Conservation (phyloP, 2,329 filamentous ascomycete species). For the Xylaria digitata region DNA sequence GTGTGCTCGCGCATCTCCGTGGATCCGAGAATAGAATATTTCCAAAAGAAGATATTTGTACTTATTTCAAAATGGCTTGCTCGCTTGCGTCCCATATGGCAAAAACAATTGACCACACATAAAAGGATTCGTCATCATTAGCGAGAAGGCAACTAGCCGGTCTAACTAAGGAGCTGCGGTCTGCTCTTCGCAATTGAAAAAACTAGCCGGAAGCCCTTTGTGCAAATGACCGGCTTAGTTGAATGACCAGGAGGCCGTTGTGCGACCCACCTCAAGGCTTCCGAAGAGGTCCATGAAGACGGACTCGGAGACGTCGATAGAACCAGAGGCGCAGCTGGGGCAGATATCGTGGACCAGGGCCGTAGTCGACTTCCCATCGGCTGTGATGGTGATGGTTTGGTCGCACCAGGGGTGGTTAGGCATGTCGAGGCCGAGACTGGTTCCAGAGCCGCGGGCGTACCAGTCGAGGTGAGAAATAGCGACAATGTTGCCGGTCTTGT, state of each 20-base stretch:
- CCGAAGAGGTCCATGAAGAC: constrained; percentile 47
- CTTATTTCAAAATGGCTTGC: constrained; percentile 1
- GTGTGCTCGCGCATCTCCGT: constrained; percentile 18
- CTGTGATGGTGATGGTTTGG: constrained; percentile 71
- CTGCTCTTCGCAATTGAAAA: background rate
- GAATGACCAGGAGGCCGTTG: constrained; percentile 47
- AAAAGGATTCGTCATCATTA: constrained; percentile 32
- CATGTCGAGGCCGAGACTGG: constrained; percentile 61
- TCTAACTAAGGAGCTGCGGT: background rate
- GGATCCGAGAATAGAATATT: constrained; percentile 17
- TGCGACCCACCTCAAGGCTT: constrained; percentile 20
- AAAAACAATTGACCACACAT: constrained; percentile 17
- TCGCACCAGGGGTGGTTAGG: constrained; percentile 74
- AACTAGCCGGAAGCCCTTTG: background rate
- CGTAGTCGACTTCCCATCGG: constrained; percentile 63
- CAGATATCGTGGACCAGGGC: constrained; percentile 80
- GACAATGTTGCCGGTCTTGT: constrained; percentile 69
- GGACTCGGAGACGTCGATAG: constrained; percentile 62
- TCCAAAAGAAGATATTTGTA: constrained; percentile 9
- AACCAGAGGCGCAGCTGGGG: constrained; percentile 73
- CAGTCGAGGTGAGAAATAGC: constrained; percentile 71
- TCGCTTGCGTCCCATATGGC: constrained; percentile 11
- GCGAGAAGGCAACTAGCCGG: background rate
- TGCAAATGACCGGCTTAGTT: constrained; percentile 6
- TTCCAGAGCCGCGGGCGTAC: constrained; percentile 60